Percentiles rank a stretch among this genome's conserved stretches.
Conservation (phyloP, 2,329 filamentous ascomycete genomes). For the Coleophoma cylindrospora region DNA sequence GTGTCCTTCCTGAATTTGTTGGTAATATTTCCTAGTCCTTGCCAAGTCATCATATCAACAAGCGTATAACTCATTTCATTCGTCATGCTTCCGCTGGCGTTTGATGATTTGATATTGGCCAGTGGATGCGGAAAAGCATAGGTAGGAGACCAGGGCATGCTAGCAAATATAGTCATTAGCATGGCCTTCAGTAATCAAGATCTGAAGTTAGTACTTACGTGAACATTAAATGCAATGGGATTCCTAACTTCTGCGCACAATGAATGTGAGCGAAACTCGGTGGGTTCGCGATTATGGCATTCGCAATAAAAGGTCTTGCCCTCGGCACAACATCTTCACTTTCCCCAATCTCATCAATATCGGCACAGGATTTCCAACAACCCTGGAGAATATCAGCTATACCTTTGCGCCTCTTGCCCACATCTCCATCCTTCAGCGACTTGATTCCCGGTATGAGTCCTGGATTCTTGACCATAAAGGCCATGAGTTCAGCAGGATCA, state of each 20-base stretch:
- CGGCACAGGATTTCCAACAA: conserved; percentile 79
- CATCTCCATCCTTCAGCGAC: conserved; percentile 67
- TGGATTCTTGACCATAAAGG: conserved; percentile 83
- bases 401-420: conserved; percentile 64
- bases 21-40: conserved; percentile 68
- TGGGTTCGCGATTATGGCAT: conserved; percentile 79
- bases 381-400: conserved; percentile 73
- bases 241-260: conserved; percentile 70
- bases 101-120: conserved; percentile 60
- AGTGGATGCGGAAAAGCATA: conserved; percentile 15
- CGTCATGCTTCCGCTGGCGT: conserved; percentile 56
- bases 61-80: conserved; percentile 65
- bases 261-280: conserved; percentile 73
- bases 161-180: not conserved
- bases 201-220: conserved; percentile 63
- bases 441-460: conserved; percentile 78
- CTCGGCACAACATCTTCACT: not conserved
- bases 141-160: conserved; percentile 20
- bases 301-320: conserved; percentile 57
- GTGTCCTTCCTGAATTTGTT: conserved; percentile 67
- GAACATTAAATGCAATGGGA: conserved; percentile 81
- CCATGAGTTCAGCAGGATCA: conserved; percentile 49
- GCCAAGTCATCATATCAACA: conserved; percentile 67
- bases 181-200: conserved; percentile 6
- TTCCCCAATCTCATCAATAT: conserved; percentile 52